Evolutionary conservation across 2,329 filamentous ascomycete species (phyloP).

Genomic region (Beauveria australis): DNA sequence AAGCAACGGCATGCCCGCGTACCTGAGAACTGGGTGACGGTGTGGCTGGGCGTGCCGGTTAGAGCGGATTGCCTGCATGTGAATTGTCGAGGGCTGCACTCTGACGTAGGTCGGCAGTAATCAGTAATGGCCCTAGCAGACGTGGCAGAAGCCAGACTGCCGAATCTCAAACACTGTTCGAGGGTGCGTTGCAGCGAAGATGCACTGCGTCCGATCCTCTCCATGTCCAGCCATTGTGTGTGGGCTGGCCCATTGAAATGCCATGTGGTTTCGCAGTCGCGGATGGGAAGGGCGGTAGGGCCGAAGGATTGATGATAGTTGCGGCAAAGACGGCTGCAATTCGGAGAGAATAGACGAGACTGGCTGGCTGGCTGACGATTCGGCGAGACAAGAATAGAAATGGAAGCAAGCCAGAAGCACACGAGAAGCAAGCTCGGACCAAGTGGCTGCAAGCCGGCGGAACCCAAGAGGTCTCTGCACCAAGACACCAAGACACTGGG

Average conservation of each 20-base stretch:
- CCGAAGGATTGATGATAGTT: too few relatives aligned
- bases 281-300: too few relatives aligned
- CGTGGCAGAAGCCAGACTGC: neutral
- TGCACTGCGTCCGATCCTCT: neutral
- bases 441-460: neutral
- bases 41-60: neutral
- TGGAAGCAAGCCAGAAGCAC: slow-evolving; percentile 5
- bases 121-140: neutral
- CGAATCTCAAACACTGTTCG: neutral
- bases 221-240: neutral
- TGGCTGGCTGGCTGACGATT: neutral
- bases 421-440: slow-evolving; percentile 4
- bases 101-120: neutral
- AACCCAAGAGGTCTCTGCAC: neutral
- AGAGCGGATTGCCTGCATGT: neutral
- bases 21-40: neutral
- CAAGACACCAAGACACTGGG: neutral
- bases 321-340: neutral
- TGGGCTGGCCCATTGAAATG: neutral
- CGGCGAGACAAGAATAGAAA: too few relatives aligned
- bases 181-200: neutral
- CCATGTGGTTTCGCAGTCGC: slow-evolving; percentile 1
- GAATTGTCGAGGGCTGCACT: neutral
- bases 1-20: neutral
- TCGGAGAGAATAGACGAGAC: neutral